Percentiles rank a stretch among this genome's conserved stretches.
Conservation (phyloP, 768 basidiomycete genomes). For the Clitopilus hobsonii region DNA sequence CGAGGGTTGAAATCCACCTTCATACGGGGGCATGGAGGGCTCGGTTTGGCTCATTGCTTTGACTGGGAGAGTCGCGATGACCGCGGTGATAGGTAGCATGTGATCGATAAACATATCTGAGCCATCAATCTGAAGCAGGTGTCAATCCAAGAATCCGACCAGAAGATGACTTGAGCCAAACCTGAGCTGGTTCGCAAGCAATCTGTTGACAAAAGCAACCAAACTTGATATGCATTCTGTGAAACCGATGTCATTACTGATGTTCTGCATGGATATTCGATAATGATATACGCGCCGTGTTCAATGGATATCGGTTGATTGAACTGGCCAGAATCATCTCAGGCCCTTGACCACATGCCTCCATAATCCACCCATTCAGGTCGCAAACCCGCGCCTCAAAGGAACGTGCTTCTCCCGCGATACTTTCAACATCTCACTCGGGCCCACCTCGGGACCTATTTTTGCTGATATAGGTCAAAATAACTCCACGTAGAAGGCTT, state of each 20-base stretch:
- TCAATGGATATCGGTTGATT: background rate
- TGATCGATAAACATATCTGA: background rate
- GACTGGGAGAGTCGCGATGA: background rate
- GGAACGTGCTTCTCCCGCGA: background rate
- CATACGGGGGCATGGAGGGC: no score
- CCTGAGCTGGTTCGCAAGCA: background rate
- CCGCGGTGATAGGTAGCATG: background rate
- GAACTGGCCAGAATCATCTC: background rate
- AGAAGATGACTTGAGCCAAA: background rate
- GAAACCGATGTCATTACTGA: background rate
- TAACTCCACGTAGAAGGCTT: background rate
- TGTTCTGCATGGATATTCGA: background rate
- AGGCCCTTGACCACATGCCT: background rate
- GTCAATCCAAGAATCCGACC: background rate
- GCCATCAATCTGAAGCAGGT: background rate
- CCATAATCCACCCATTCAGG: background rate
- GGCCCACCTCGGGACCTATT: background rate
- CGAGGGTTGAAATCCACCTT: no score
- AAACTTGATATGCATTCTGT: background rate
- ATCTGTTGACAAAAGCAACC: background rate
- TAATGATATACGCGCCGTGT: background rate
- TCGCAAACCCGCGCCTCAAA: background rate
- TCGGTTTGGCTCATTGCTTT: no score
- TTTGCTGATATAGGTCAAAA: no score
- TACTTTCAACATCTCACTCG: background rate